Base-by-base conservation (phyloP, 768 basidiomycete species). In the Boletellus emodensis region DNA sequence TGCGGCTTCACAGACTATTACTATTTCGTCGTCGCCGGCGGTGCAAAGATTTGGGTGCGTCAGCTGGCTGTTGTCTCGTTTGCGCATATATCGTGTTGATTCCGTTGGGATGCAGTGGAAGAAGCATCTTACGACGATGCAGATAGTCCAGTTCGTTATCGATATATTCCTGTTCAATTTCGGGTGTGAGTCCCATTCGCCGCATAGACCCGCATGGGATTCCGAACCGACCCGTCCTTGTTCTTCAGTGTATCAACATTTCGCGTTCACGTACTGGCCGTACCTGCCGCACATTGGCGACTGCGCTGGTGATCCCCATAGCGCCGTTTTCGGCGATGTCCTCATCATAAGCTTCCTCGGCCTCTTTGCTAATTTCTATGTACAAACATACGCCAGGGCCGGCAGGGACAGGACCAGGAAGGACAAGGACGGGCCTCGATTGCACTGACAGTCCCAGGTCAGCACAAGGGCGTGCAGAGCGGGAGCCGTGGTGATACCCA, bases 1-100 rank as follows among this genome's bases (percentile, higher is more conserved):
- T 17, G 11, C 28, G 43, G n/a, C 20, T 20, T 11, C 45, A 9
- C 63, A 94, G 92, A 98, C 76, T 97, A 96, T 73, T 98, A 98
- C 72, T 98, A 97, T 74, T 96, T 85, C 67, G 90, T 90, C n/a
- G 90, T 92, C 34, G 92, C 94, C 47, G 93, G 93, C 13, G 63
- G 64, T 6, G 35, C 52, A 18, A 66, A 53, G 44, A 20, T 51
- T 7, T 64, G 64, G 64, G 64, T 64, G 33, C 37, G 52, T 54
- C 20, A 3, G 37, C 12, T 5, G 17, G 15, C 6, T 15, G 6
- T 37, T 11, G 17, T 42, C 32, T 37, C 14, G 22, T 33, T 33
- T 26, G 36, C 26, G 43, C 44, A 53, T 48, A 50, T 20, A 39
- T 41, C 6, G 18, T 39, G 4, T 18, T 38, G 22, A 38, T 46